phyloP scores from a whole-genome alignment of 441 rosid genomes.

The Erodium trifolium region DNA sequence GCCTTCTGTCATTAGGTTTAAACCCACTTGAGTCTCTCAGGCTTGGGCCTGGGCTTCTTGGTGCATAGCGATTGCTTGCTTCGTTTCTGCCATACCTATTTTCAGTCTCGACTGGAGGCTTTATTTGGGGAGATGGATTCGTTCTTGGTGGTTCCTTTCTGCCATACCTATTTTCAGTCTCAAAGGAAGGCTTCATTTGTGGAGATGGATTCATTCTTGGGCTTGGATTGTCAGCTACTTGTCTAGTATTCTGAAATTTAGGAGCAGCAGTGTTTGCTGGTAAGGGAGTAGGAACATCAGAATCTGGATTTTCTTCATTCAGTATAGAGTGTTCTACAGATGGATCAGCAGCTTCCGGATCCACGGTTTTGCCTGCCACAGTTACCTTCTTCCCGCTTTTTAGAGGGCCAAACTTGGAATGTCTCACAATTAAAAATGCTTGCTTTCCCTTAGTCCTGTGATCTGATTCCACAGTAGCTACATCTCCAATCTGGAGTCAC shows the following conservation, averaged over 20 bases:
- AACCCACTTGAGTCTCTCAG: no score
- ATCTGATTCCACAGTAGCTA: slow-evolving; percentile 53
- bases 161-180: slow-evolving; percentile 36
- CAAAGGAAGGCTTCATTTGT: slow-evolving; percentile 17
- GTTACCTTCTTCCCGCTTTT: slow-evolving; percentile 44
- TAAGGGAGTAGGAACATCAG: neutral
- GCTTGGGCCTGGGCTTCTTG: slow-evolving; percentile 1
- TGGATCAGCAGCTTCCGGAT: slow-evolving; percentile 12
- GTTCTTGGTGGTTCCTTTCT: slow-evolving; percentile 30
- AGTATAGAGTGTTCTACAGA: slow-evolving; percentile 21
- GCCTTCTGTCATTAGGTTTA: no score
- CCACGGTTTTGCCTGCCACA: slow-evolving; percentile 11
- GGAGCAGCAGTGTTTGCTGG: slow-evolving; percentile 13
- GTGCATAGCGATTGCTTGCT: slow-evolving; percentile 26
- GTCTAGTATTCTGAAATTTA: slow-evolving; percentile 13
- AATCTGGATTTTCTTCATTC: no score
- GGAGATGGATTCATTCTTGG: slow-evolving; percentile 15
- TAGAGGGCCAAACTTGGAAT: slow-evolving; percentile 62
- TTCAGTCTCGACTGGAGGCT: slow-evolving; percentile 21
- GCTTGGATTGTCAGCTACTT: slow-evolving; percentile 13
- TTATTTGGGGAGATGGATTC: slow-evolving; percentile 11
- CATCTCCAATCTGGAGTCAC: slow-evolving; percentile 52
- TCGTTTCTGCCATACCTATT: slow-evolving; percentile 47
- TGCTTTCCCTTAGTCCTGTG: slow-evolving; percentile 49
- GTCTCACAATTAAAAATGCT: slow-evolving; percentile 65